Conservation (phyloP, 2,329 filamentous ascomycete species). For the Aspergillus sp. region DNA sequence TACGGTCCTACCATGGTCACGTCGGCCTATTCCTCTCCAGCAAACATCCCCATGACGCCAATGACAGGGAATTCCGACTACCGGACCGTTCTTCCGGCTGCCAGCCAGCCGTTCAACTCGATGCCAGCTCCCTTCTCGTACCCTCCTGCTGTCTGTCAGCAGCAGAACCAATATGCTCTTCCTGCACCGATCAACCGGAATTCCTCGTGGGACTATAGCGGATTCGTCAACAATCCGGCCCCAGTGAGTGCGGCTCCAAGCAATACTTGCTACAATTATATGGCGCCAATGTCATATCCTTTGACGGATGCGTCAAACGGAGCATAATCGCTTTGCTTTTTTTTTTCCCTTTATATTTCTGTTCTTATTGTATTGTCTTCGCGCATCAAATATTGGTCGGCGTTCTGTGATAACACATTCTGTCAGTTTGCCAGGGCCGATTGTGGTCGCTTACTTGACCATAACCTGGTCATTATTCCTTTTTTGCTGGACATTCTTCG, state of each 20-base stretch:
- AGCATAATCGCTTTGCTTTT: slow-evolving; percentile 8
- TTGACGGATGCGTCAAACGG: slow-evolving; percentile 22
- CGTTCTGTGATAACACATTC: slow-evolving; percentile 3
- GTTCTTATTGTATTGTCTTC: neutral
- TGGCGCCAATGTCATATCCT: slow-evolving; percentile 28
- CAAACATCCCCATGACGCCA: slow-evolving; percentile 20
- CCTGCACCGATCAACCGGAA: slow-evolving; percentile 24
- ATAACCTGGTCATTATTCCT: neutral
- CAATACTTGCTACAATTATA: slow-evolving; percentile 24
- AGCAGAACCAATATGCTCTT: slow-evolving; percentile 21
- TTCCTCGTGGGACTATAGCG: slow-evolving; percentile 33
- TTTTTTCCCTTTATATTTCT: neutral
- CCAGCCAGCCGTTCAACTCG: slow-evolving; percentile 24
- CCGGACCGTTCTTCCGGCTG: slow-evolving; percentile 27
- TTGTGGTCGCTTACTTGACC: neutral
- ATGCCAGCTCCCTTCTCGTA: slow-evolving; percentile 26
- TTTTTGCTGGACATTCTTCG: slow-evolving; percentile 12
- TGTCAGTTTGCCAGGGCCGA: neutral
- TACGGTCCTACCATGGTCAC: slow-evolving; percentile 40
- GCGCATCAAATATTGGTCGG: slow-evolving; percentile 11
- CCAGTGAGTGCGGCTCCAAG: slow-evolving; percentile 17
- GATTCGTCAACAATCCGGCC: slow-evolving; percentile 20
- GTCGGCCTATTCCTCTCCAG: slow-evolving; percentile 40
- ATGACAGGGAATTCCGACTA: slow-evolving; percentile 33
- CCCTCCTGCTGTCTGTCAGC: slow-evolving; percentile 26